Base-by-base conservation (phyloP, 805 yeast species). In the Grigorovia jiainica region DNA sequence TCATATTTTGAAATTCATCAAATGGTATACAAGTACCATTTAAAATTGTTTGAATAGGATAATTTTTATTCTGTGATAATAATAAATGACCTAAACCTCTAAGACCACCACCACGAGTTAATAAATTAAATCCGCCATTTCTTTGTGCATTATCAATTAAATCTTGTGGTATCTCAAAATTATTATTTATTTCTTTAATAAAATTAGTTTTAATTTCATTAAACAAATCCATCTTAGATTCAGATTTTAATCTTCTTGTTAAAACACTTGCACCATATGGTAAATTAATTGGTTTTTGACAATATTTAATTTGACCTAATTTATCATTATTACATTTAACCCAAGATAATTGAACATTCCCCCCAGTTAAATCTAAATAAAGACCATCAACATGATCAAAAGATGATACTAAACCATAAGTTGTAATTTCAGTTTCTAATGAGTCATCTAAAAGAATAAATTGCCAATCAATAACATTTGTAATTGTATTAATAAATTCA, bases 251-350 rank as follows among this genome's bases (percentile, higher is more conserved):
- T 48, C 84, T 61, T 49, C 76, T 68, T 0, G 82, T 70, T 34
- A 82, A 60, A 1, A 80, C 79, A 21, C 82, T 85, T 1, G 87
- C 83, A 16, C 90, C 90, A 54, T 77, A 82, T 1, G 87, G 87
- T 36, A 81, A 60, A 2, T 80, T 73, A 2, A 78, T 77, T 0
- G 87, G 83, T 13, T 67, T 68, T 7, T 68, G 64, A 23, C 82
- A 75, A 48, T 75, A 69, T 43, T 63, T 63, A 21, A 80, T 68
- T 43, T 70, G 72, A 5, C 86, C 87, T 39, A 69, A 67, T 11
- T 30, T 29, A 15, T 21, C 20, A 2, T 39, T 29, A 23, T 63
- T 60, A 32, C 79, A 72, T 44, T 68, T 67, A 16, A 82, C 75
- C 87, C 90, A 82, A 33, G 83, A 78, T 30, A 82, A 51, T 47